These are phyloP conservation scores for Podospora australis DNA, from an alignment of 495 filamentous ascomycete genomes.

Conservation along the genomic window DNA sequence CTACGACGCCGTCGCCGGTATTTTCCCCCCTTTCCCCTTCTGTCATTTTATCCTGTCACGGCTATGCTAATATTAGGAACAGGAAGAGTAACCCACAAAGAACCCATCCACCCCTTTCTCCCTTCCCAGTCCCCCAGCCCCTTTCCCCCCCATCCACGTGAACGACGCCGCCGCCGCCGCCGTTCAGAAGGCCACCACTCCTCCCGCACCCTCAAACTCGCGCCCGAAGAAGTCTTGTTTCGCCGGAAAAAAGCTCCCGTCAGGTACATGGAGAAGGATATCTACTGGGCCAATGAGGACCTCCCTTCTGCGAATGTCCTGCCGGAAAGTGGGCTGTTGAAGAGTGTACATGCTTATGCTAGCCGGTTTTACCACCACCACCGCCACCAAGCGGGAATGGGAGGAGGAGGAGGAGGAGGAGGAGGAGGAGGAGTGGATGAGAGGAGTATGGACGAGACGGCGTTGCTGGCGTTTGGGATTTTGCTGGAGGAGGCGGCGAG, in stretches of 20 bases:
- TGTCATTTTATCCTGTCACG: background rate
- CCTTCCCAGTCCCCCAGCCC: too few relatives aligned
- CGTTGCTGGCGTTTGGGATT: conserved; percentile 73
- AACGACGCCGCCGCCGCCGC: conserved; percentile 24
- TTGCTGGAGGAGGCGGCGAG: conserved; percentile 69
- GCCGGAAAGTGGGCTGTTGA: conserved; percentile 69
- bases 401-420: background rate
- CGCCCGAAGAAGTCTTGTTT: conserved; percentile 74
- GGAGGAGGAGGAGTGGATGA: conserved; percentile 36
- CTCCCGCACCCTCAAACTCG: conserved; percentile 40
- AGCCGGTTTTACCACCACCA: conserved; percentile 61
- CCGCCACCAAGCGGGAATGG: background rate
- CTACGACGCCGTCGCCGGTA: conserved; percentile 80
- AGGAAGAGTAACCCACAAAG: conserved; percentile 42
- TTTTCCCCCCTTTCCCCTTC: background rate
- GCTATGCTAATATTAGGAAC: background rate
- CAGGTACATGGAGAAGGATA: conserved; percentile 62
- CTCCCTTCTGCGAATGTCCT: conserved; percentile 38
- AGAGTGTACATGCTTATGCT: conserved; percentile 66
- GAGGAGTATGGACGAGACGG: conserved; percentile 76
- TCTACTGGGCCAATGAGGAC: conserved; percentile 55
- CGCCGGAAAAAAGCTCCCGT: conserved; percentile 52
- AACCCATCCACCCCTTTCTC: conserved; percentile 14
- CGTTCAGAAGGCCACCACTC: conserved; percentile 45
- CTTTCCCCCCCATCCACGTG: too few relatives aligned